Evolutionary conservation across 345 rosid species (phyloP).

Genomic region (Cochlearia excelsa): DNA sequence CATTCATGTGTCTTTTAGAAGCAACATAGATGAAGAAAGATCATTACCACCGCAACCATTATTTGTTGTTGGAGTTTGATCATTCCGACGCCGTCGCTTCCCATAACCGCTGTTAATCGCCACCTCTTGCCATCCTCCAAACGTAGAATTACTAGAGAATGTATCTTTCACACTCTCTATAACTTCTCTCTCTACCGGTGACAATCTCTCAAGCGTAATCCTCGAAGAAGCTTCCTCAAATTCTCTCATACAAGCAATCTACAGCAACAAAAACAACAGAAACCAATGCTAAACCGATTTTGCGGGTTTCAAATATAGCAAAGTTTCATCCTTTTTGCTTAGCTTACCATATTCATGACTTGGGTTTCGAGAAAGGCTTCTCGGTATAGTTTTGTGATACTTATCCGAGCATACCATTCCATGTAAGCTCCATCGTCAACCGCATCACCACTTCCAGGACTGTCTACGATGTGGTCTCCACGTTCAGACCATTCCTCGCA

Average conservation of each 20-base stretch:
- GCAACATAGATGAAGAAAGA: conserved; percentile 29
- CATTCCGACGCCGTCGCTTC: conserved; percentile 35
- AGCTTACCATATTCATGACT: conserved; percentile 40
- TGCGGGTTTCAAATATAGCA: neutral
- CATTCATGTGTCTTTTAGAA: conserved; percentile 31
- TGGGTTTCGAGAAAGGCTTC: conserved; percentile 41
- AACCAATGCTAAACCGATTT: neutral
- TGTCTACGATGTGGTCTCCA: conserved; percentile 43
- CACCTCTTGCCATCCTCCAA: conserved; percentile 40
- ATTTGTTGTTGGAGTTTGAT: conserved; percentile 19
- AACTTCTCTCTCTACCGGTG: conserved; percentile 39
- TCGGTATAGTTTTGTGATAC: conserved; percentile 38
- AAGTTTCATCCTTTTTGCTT: conserved; percentile 10
- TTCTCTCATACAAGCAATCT: conserved; percentile 39
- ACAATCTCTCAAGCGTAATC: conserved; percentile 24
- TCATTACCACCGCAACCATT: conserved; percentile 23
- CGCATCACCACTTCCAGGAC: conserved; percentile 37
- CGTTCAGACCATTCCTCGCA: conserved; percentile 70
- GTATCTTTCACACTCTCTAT: conserved; percentile 39
- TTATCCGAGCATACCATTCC: conserved; percentile 62
- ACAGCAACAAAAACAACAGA: neutral
- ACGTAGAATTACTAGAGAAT: conserved; percentile 25
- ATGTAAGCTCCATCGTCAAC: conserved; percentile 59
- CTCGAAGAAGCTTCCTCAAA: conserved; percentile 38
- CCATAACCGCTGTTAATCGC: conserved; percentile 36